phyloP scores from a whole-genome alignment of 2,329 filamentous ascomycete genomes.

The Graphilbum ipis-grandicollis region DNA sequence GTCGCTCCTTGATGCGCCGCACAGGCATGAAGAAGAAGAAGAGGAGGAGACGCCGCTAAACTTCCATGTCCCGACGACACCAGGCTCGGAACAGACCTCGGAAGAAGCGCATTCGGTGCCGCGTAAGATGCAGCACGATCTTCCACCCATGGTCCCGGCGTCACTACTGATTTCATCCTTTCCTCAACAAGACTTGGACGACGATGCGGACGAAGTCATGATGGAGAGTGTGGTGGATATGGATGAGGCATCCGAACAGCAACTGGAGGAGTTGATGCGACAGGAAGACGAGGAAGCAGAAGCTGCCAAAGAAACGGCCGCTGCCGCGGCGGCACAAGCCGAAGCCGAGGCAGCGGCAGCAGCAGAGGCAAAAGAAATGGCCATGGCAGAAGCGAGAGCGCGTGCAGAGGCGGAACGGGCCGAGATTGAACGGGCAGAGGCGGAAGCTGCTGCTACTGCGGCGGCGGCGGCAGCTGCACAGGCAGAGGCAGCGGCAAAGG shows the following conservation, averaged over 20 bases:
- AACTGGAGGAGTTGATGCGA: neutral
- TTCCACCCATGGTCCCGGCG: no score
- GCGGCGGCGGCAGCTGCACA: neutral
- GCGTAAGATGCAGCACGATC: neutral
- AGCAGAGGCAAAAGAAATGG: neutral
- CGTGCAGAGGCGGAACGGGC: no score
- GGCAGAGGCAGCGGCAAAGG: neutral
- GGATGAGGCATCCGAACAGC: neutral
- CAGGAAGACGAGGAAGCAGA: neutral
- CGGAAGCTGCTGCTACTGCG: no score
- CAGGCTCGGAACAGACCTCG: no score
- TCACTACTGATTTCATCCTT: no score
- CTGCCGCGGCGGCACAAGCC: no score
- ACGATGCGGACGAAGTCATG: neutral
- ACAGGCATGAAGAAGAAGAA: constrained; percentile 19
- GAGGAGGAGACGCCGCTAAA: constrained; percentile 16
- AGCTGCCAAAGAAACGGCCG: neutral
- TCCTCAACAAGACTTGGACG: neutral
- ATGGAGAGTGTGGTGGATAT: neutral
- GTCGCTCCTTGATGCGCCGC: constrained; percentile 41
- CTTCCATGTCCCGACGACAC: constrained; percentile 23
- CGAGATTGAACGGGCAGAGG: no score
- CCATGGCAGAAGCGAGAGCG: no score
- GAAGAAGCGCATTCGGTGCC: no score
- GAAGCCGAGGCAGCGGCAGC: neutral